Percentiles rank a stretch among this genome's conserved stretches.
phyloP scores from a whole-genome alignment of 2,329 filamentous ascomycete species.

The Claviceps sp. region DNA sequence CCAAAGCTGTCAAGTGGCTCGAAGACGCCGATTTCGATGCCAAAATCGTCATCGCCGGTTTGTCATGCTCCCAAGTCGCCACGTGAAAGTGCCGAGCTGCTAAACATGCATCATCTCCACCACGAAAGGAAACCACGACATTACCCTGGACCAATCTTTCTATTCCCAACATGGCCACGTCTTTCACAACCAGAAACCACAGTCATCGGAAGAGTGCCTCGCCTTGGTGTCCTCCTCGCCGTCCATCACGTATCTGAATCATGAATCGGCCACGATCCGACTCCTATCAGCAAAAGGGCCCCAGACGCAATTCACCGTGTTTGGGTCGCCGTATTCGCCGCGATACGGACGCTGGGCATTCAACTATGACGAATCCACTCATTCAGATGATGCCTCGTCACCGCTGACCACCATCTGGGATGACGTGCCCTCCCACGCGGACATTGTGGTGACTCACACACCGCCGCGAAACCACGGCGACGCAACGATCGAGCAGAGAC shows the following conservation, averaged over 20 bases:
- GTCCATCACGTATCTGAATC: conserved; percentile 51
- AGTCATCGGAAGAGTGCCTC: conserved; percentile 40
- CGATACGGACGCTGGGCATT: conserved; percentile 51
- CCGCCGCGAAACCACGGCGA: conserved; percentile 51
- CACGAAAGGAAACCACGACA: conserved; percentile 56
- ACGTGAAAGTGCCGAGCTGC: not conserved
- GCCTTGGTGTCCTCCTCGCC: conserved; percentile 38
- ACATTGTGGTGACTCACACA: conserved; percentile 60
- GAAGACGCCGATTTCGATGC: conserved; percentile 52
- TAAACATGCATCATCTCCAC: not conserved
- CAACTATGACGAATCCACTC: conserved; percentile 33
- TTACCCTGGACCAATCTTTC: conserved; percentile 54
- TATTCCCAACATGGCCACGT: conserved; percentile 36
- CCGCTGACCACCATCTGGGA: conserved; percentile 40
- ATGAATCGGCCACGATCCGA: conserved; percentile 39
- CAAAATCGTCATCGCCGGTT: conserved; percentile 59
- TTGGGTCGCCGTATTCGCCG: conserved; percentile 57
- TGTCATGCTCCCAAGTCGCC: not conserved
- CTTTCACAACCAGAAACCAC: conserved; percentile 43
- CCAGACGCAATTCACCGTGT: conserved; percentile 48
- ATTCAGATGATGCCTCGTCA: conserved; percentile 2
- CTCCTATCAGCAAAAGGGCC: conserved; percentile 42
- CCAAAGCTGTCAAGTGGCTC: conserved; percentile 52
- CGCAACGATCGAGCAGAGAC: conserved; percentile 22
- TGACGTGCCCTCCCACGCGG: conserved; percentile 43